A percentile compares a stretch with the other conserved stretches of the same genome.
Evolutionary conservation across 129 eudicot species (phyloP).

Genomic region (Arctium minus): DNA sequence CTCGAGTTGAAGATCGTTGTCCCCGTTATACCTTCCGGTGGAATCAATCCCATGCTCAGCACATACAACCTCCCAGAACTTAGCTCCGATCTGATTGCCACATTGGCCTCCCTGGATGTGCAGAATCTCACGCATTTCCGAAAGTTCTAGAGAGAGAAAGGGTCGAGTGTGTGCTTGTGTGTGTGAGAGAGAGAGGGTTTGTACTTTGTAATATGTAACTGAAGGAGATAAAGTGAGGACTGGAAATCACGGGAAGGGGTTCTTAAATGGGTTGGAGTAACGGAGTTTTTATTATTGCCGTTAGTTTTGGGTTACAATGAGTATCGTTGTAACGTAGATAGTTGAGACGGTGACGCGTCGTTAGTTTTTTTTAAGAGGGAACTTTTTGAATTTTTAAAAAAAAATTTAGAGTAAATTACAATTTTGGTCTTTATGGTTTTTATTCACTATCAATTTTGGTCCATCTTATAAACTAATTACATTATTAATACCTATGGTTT

Average conservation of each 20-base stretch:
- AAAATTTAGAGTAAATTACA: too few relatives aligned
- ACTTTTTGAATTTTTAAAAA: conserved; percentile 15
- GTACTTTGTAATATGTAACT: not conserved
- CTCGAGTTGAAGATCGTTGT: conserved; percentile 57
- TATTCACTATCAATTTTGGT: too few relatives aligned
- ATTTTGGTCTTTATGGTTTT: too few relatives aligned
- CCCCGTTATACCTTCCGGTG: conserved; percentile 61
- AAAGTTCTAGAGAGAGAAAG: not conserved
- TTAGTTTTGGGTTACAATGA: not conserved
- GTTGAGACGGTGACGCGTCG: conserved; percentile 18
- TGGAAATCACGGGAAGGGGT: conserved; percentile 5
- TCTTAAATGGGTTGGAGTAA: conserved; percentile 14
- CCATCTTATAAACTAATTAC: too few relatives aligned
- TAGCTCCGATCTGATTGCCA: conserved; percentile 81
- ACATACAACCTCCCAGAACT: conserved; percentile 64
- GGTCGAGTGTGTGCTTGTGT: not conserved
- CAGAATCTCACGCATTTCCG: conserved; percentile 62
- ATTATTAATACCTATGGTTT: too few relatives aligned
- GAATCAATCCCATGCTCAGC: conserved; percentile 82
- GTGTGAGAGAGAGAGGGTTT: not conserved
- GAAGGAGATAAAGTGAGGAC: conserved; percentile 11
- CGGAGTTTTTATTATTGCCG: conserved; percentile 23
- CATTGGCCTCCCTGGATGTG: conserved; percentile 83
- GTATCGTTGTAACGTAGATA: not conserved
- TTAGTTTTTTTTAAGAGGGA: conserved; percentile 10